Evolutionary conservation across 768 basidiomycete genomes (phyloP).

Genomic region (Suillus alpinus): DNA sequence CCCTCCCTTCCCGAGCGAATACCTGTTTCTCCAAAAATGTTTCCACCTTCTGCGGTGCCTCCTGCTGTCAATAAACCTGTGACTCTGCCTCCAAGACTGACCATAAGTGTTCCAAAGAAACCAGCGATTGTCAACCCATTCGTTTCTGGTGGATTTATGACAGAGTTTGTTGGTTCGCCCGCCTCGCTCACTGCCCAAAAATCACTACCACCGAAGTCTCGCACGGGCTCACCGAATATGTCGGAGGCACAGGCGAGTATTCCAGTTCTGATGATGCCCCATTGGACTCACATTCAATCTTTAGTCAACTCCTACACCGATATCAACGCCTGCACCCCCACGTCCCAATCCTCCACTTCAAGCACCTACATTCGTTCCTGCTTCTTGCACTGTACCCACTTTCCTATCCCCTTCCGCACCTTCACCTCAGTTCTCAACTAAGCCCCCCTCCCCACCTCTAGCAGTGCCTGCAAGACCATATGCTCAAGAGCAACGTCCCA

Average conservation of each 20-base stretch:
- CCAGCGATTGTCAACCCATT: conserved; percentile 39
- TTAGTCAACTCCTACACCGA: not conserved
- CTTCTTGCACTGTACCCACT: not conserved
- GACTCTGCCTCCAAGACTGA: not conserved
- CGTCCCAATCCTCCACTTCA: conserved; percentile 10
- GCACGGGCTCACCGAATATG: conserved; percentile 1
- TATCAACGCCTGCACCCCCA: not conserved
- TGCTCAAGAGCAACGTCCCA: conserved; percentile 12
- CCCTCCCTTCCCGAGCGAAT: conserved; percentile 14
- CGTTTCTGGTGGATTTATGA: conserved; percentile 49
- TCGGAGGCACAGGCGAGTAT: conserved; percentile 5
- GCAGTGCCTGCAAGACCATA: conserved; percentile 10
- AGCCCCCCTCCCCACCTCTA: conserved; percentile 9
- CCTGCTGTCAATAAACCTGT: conserved; percentile 1
- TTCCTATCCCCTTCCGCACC: not conserved
- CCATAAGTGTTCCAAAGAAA: conserved; percentile 15
- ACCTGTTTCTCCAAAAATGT: conserved; percentile 5
- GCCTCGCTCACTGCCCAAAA: conserved; percentile 19
- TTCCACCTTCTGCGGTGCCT: conserved; percentile 9
- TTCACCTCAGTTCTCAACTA: conserved; percentile 1
- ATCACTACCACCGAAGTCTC: conserved; percentile 10
- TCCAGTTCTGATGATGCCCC: not conserved
- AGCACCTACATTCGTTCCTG: conserved; percentile 15
- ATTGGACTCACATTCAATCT: not conserved
- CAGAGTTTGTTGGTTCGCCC: conserved; percentile 38